Evolutionary conservation across 176 grass and related monocot species (phyloP), one percentile per base, ranked within the genome.

Genomic region (Ananas comosus): DNA sequence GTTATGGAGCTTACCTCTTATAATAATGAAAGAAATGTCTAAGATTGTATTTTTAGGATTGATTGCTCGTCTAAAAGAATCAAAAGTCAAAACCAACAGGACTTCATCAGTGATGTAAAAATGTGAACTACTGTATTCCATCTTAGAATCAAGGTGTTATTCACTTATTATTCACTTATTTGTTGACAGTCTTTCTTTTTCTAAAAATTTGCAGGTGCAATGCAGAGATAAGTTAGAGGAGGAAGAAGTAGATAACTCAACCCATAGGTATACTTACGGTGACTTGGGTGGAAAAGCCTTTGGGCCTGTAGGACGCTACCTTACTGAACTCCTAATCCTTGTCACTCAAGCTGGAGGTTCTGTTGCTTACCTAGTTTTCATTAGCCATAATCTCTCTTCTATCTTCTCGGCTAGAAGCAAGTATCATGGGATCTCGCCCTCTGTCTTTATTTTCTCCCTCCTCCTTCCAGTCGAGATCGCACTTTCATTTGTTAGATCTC

Each of bases 361-460:
- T 42, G 81, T 92, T 66, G 88, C 86, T 24, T 96, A 92, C 73
- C 79, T 96, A 9, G 82, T 96, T 63, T 96, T 96, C 59, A 96
- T 96, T 61, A 83, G 92, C 12, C 88, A 96, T 65, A 96, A 96
- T 76, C 92, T 96, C 6, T 81, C 85, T 64, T 96, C 88, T 4
- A 24, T 91, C 13, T 91, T 96, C 76, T 67, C 81, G 19, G 1
- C 13, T 13, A 68, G 48, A 16, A 61, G 2, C 7, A 47, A 27
- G 16, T 65, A 51, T 9, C 33, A 25, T 19, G 9, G 11, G 1
- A 61, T 63, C 63, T 49, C 12, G 1, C 63, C 74, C n/a, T 25
- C 72, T 70, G 64, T 89, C 23, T 78, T 96, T 81, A 91, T 96
- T 73, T 96, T 96, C 25, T 59, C 77, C 11, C 22, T 96, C 71